These are phyloP conservation scores for Penicillium taxi DNA, from an alignment of 495 filamentous ascomycete species.

Conservation along the genomic window DNA sequence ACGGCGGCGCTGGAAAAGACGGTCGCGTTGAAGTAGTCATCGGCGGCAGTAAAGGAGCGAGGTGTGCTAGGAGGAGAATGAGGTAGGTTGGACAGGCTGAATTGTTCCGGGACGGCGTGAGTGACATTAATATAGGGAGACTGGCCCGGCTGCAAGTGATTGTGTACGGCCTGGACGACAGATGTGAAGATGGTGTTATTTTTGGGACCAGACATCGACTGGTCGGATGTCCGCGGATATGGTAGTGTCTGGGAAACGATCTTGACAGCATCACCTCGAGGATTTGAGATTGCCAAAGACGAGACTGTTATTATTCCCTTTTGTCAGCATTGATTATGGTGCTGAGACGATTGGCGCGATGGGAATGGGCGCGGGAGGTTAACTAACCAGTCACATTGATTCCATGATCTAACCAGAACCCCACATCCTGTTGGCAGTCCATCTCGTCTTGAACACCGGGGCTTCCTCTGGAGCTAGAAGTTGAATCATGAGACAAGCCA, in stretches of 20 bases:
- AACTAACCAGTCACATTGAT: slow-evolving; percentile 37
- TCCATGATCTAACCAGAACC: slow-evolving; percentile 38
- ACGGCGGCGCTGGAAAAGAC: slow-evolving; percentile 52
- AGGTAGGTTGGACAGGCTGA: slow-evolving; percentile 54
- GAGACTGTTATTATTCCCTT: slow-evolving; percentile 28
- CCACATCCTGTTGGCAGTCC: slow-evolving; percentile 30
- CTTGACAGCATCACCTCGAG: slow-evolving; percentile 40
- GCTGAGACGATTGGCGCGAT: slow-evolving; percentile 1
- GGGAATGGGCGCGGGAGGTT: background rate
- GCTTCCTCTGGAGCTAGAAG: slow-evolving; percentile 33
- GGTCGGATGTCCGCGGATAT: slow-evolving; percentile 47
- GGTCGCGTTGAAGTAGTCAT: slow-evolving; percentile 49
- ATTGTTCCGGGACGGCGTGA: slow-evolving; percentile 55
- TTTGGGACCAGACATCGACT: slow-evolving; percentile 23
- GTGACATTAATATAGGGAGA: slow-evolving; percentile 54
- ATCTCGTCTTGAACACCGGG: slow-evolving; percentile 32
- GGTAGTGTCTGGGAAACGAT: slow-evolving; percentile 57
- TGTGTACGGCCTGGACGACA: slow-evolving; percentile 48
- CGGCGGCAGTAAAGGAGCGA: slow-evolving; percentile 34
- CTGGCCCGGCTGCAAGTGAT: slow-evolving; percentile 36
- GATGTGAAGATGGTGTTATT: slow-evolving; percentile 38
- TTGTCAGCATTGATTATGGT: too few relatives aligned
- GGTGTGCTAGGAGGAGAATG: slow-evolving; percentile 54
- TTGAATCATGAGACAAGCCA: slow-evolving; percentile 26
- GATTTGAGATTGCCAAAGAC: slow-evolving; percentile 28